Base-by-base conservation (phyloP, 1,139 yeast species). In the Yamadazyma pseudoaaseri region DNA sequence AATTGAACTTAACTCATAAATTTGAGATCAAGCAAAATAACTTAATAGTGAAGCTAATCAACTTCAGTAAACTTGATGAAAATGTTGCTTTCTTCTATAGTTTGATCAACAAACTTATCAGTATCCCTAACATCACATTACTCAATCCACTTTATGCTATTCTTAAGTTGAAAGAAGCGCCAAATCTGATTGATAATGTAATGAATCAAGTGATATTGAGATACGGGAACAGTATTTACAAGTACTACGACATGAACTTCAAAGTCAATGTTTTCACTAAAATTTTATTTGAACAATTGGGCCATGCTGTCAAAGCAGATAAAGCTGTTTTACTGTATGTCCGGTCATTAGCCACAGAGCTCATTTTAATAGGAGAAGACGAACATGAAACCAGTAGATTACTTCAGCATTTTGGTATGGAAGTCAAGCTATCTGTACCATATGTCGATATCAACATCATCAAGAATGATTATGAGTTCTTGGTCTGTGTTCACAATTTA, bases 191-290 rank as follows among this genome's bases (percentile, higher is more conserved):
- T 18, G 83, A 87, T 82, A 63, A 63, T 11, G 56, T 86, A 25
- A 45, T 90, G 11, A 95, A 89, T 52, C 94, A 89, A 52, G 65
- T 85, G 1, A 70, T 86, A 17, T 66, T 87, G 1, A 71, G 96
- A 44, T 70, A 83, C 35, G 72, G 78, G 40, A 29, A n/a, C 12
- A 62, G 86, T 1, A 97, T 97, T 0, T 92, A 83, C 59, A 87
- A 85, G 52, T 90, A 87, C 47, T 72, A 86, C 35, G 97, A 90
- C 51, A 51, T 68, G 38, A 69, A 86, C 1, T 75, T 73, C 33
- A 47, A 54, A 6, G 42, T 81, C 11, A 85, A 95, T 48, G 83
- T 94, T 0, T 78, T 87, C 38, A 52, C 78, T 2, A 72, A 84
- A 27, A 78, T 84, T 0, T 51, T 87, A 4, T 56, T 79, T 31